Evolutionary conservation across 139 green algal genomes (phyloP), one percentile per base, ranked within the genome.

Genomic region (Astrephomene gubernaculifera): DNA sequence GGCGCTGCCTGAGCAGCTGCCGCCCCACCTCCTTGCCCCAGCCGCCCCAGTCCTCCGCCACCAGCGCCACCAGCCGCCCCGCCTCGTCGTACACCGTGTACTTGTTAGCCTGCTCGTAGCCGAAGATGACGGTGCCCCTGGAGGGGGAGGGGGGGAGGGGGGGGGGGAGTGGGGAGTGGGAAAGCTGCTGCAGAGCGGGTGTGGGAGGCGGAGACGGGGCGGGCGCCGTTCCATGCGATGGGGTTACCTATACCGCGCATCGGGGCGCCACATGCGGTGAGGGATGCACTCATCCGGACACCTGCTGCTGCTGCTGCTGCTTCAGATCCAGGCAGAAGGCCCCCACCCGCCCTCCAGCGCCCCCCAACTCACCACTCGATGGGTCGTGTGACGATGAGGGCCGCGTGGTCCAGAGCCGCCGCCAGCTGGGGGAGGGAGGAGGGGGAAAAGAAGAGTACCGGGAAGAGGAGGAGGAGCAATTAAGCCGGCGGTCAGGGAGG

Each of bases 41-140:
- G 29, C 91, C 90, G 8, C 82, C 75, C 1, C 31, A 63, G 31
- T 91, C 89, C 87, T 93, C 90, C 65, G 85, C 87, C 22, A 93
- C 79, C 38, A 90, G 79, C 6, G 83, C 88, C 21, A 89, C 85
- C 5, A 88, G 27, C 2, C n/a, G 52, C 9, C 81, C 87, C 19
- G 44, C 60, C 80, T 96, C 84, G 79, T 98, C 93, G 35, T 89
- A 87, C 4, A 98, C 87, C 2, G 89, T 94, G 87, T 98, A 97
- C 74, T 91, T 91, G 79, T 95, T 95, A 39, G 90, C 74, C 76
- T 98, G 95, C 89, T 98, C 96, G 81, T 95, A 98, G 0, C 96
- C 96, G 44, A 98, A 91, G 33, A 98, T 92, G 31, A 98, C 93
- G 1, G 92, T 97, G 38, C 93, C 95, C 95, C 93, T 96, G 90